phyloP scores from a whole-genome alignment of 1,284 basidiomycete genomes.

The Violaceomyces palustris region DNA sequence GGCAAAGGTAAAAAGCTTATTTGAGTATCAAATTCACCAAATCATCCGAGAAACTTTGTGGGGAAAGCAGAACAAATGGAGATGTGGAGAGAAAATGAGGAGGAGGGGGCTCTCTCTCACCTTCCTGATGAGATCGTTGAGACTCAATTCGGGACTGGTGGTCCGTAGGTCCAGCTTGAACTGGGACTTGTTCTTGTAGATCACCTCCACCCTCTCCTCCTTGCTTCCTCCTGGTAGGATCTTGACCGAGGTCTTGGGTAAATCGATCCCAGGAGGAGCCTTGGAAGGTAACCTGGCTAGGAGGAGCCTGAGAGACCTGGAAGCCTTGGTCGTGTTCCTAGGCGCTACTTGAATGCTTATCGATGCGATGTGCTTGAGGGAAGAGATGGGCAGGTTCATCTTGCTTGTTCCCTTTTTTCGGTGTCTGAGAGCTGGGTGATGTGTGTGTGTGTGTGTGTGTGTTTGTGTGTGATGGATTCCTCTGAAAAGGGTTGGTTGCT shows the following conservation, averaged over 20 bases:
- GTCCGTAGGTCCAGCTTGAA: constrained; percentile 12
- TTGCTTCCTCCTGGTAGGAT: constrained; percentile 12
- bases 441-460: background rate
- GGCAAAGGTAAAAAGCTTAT: background rate
- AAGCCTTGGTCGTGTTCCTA: constrained; percentile 13
- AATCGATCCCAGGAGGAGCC: constrained; percentile 17
- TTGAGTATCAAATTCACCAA: background rate
- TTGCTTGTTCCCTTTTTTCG: too few species aligned
- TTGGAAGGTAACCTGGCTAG: constrained; percentile 18
- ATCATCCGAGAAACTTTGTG: background rate
- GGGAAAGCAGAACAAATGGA: too few species aligned
- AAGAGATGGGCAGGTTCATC: constrained; percentile 23
- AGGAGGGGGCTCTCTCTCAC: constrained; percentile 5
- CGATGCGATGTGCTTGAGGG: constrained; percentile 28
- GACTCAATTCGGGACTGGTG: constrained; percentile 1
- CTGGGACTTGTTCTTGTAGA: constrained; percentile 29
- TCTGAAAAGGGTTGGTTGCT: too few species aligned
- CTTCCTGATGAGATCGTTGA: constrained; percentile 24
- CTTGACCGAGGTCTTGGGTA: constrained; percentile 16
- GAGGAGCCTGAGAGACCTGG: constrained; percentile 19
- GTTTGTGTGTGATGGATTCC: background rate
- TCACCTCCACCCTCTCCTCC: constrained; percentile 13
- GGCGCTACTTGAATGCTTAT: constrained; percentile 22
- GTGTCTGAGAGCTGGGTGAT: too few species aligned
- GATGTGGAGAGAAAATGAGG: background rate